A percentile compares a stretch with the other conserved stretches of the same genome.
Conservation (phyloP, 257 asterid species). For the Lycium ferocissimum region DNA sequence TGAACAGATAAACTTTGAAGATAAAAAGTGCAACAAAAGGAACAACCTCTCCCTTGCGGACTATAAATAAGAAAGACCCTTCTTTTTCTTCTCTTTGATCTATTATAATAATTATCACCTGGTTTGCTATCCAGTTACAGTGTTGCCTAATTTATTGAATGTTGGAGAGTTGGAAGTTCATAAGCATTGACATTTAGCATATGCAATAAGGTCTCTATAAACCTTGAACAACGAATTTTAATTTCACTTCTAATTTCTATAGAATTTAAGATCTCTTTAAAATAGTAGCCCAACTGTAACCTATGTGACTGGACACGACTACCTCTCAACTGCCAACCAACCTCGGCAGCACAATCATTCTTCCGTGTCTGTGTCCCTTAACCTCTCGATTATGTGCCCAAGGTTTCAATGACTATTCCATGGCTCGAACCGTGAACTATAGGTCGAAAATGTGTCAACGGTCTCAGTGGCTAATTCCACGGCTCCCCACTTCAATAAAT, state of each 20-base stretch:
- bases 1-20: background rate
- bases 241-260: background rate
- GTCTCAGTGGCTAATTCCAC: background rate
- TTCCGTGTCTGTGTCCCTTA: background rate
- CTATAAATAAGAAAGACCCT: background rate
- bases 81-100: constrained; percentile 1
- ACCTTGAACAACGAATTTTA: background rate
- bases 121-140: background rate
- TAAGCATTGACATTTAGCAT: constrained; percentile 11
- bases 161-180: background rate
- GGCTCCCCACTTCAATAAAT: constrained; percentile 1
- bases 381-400: background rate
- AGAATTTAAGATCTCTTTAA: background rate
- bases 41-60: background rate
- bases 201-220: background rate
- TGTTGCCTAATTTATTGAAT: background rate
- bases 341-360: background rate
- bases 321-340: constrained; percentile 26
- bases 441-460: background rate
- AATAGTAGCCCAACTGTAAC: background rate
- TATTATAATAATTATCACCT: background rate
- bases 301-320: background rate
- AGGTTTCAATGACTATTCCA: background rate
- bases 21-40: background rate
- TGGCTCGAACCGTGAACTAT: background rate